Evolutionary conservation across 148 eudicot genomes (phyloP).

Genomic region (Tetragonia tetragonoides): DNA sequence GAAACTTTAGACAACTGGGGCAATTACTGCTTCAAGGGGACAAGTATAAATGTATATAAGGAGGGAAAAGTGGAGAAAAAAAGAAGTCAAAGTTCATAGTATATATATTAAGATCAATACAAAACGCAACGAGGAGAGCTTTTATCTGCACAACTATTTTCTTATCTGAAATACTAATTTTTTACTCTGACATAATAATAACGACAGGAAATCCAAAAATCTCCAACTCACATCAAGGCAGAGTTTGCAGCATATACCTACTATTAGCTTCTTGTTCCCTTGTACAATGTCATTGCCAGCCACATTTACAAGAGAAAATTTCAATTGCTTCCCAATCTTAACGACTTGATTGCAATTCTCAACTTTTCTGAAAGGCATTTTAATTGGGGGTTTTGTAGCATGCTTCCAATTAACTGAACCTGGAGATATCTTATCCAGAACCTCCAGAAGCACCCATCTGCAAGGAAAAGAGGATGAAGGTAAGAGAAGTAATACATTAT

Average conservation of each 20-base stretch:
- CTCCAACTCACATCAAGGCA: neutral
- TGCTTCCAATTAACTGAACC: constrained; percentile 93
- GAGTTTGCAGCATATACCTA: constrained; percentile 40
- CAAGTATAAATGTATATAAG: neutral
- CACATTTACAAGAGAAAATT: constrained; percentile 79
- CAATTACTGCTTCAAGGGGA: neutral
- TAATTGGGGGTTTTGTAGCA: constrained; percentile 89
- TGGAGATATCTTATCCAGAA: constrained; percentile 81
- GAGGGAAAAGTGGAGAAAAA: neutral
- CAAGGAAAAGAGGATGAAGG: constrained; percentile 6
- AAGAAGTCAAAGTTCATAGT: neutral
- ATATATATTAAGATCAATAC: no score
- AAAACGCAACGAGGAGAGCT: no score
- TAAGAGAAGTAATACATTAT: neutral
- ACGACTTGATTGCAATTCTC: constrained; percentile 96
- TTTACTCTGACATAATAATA: no score
- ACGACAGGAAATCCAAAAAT: neutral
- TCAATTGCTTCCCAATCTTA: constrained; percentile 63
- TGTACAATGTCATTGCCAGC: constrained; percentile 87
- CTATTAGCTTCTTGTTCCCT: constrained; percentile 86
- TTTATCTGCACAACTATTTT: no score
- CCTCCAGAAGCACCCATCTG: constrained; percentile 95
- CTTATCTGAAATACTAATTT: no score
- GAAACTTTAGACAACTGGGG: neutral
- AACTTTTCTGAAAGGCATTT: constrained; percentile 94